These are phyloP conservation scores for Penicillium sp. DNA, from an alignment of 2,329 filamentous ascomycete genomes.

Conservation along the genomic window DNA sequence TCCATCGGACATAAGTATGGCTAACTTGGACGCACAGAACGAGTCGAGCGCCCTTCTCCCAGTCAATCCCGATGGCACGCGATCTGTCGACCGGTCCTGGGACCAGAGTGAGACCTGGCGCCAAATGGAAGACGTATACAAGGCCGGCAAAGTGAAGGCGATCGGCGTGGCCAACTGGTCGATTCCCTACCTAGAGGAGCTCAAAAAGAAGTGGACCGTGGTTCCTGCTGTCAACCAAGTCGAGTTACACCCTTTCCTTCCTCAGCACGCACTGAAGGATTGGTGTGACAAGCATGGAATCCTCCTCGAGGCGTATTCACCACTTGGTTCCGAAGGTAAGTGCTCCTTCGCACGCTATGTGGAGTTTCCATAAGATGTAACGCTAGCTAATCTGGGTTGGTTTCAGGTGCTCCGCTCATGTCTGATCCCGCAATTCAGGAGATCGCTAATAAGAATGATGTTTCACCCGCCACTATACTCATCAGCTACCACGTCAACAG, in stretches of 20 bases:
- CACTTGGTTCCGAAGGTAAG: constrained; percentile 22
- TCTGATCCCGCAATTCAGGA: constrained; percentile 8
- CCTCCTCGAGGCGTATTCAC: constrained; percentile 37
- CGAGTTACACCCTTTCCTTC: constrained; percentile 39
- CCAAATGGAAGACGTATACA: constrained; percentile 21
- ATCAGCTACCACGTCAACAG: constrained; percentile 16
- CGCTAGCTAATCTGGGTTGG: background rate
- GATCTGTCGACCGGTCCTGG: constrained; percentile 30
- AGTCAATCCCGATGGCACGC: constrained; percentile 16
- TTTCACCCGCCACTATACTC: constrained; percentile 10
- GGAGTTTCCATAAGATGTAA: background rate
- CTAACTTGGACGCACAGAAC: constrained; percentile 7
- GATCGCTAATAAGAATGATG: constrained; percentile 11
- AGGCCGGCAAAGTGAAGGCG: constrained; percentile 18
- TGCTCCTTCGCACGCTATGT: background rate
- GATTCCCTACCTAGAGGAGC: constrained; percentile 18
- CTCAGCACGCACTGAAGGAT: constrained; percentile 34
- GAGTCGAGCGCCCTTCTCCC: constrained; percentile 9
- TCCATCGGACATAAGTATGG: background rate
- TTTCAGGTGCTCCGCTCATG: constrained; percentile 13
- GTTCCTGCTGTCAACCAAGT: constrained; percentile 34
- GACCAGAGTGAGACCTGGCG: constrained; percentile 20
- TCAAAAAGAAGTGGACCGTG: constrained; percentile 15
- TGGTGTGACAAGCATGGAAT: constrained; percentile 35
- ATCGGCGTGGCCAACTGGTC: constrained; percentile 26